Evolutionary conservation across 2,329 filamentous ascomycete species (phyloP), one percentile per base, ranked within the genome.

Genomic region (Apiospora sp.): DNA sequence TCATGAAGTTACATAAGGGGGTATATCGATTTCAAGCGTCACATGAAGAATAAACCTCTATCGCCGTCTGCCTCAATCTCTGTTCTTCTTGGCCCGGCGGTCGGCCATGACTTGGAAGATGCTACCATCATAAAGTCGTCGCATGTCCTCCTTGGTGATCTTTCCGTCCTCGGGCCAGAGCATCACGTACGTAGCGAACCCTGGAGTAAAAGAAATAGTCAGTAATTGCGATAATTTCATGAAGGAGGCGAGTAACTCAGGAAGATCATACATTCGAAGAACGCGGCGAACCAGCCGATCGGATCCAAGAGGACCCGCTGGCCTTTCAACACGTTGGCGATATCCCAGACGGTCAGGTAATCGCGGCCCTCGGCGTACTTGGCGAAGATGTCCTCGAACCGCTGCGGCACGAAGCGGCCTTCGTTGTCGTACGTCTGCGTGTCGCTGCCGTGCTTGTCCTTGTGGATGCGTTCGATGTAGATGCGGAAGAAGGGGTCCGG

Each of bases 121-220:
- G 77, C 86, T 87, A 12, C 87, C 87, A 77, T 89, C 86, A 75
- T 85, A 89, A 7, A 88, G 80, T 10, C 84, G 77, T n/a, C 87
- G 78, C 24, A 89, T 82, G 71, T 91, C 89, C 67, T 91, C 88
- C 79, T 91, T 91, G 76, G 80, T 83, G 80, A 91, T 84, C 69
- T 82, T 81, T 0, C 89, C 89, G 76, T 91, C 87, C 54, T 85
- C 83, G 0, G 89, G 88, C 86, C 90, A 80, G 64, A 91, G 80
- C 22, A 90, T 76, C 72, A 87, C 89, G 0, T 86, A 86, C 0
- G 86, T 86, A 3, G 84, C 75, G 16, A 75, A 30, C 76, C 75
- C 76, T 77, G 37, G 49, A 1, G 22, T 16, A 30, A 24, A 27
- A n/a, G 22, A 22, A 30, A 24, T 27, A 27, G 73, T 43, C 71